Conservation (phyloP, 768 basidiomycete species). For the Boletus eberwhitei region DNA sequence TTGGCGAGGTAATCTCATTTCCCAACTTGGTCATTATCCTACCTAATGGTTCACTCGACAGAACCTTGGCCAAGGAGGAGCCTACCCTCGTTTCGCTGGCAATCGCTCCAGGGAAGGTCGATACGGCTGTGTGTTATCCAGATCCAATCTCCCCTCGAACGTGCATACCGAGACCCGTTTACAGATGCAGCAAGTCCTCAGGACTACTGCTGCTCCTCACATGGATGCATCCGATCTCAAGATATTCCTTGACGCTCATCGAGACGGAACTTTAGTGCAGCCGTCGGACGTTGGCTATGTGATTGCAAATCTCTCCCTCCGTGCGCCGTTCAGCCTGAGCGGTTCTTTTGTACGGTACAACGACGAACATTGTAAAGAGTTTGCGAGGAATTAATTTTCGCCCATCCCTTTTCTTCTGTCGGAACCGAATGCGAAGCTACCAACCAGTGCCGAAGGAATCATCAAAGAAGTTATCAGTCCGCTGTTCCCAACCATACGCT, state of each 20-base stretch:
- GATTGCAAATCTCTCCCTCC: slow-evolving; percentile 71
- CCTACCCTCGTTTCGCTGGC: slow-evolving; percentile 70
- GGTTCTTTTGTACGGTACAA: slow-evolving; percentile 86
- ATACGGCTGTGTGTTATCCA: slow-evolving; percentile 59
- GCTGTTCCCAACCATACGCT: neutral
- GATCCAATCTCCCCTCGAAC: neutral
- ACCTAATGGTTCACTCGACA: slow-evolving; percentile 27
- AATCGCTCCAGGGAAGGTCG: slow-evolving; percentile 83
- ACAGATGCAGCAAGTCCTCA: slow-evolving; percentile 69
- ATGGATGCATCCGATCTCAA: slow-evolving; percentile 58
- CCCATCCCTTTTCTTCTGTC: slow-evolving; percentile 6
- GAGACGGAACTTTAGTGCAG: slow-evolving; percentile 67
- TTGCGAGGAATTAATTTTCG: slow-evolving; percentile 34
- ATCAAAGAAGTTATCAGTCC: slow-evolving; percentile 8
- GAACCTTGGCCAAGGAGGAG: slow-evolving; percentile 85
- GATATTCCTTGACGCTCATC: slow-evolving; percentile 55
- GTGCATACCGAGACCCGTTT: neutral
- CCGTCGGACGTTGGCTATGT: slow-evolving; percentile 76
- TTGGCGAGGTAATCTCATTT: slow-evolving; percentile 56
- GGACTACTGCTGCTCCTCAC: slow-evolving; percentile 45
- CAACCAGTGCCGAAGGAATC: slow-evolving; percentile 10
- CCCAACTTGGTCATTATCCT: neutral
- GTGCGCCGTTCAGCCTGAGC: slow-evolving; percentile 56
- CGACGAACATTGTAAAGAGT: slow-evolving; percentile 60
- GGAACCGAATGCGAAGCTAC: slow-evolving; percentile 16